Conservation (phyloP, 495 filamentous ascomycete genomes). For the Talaromyces proteolyticus region DNA sequence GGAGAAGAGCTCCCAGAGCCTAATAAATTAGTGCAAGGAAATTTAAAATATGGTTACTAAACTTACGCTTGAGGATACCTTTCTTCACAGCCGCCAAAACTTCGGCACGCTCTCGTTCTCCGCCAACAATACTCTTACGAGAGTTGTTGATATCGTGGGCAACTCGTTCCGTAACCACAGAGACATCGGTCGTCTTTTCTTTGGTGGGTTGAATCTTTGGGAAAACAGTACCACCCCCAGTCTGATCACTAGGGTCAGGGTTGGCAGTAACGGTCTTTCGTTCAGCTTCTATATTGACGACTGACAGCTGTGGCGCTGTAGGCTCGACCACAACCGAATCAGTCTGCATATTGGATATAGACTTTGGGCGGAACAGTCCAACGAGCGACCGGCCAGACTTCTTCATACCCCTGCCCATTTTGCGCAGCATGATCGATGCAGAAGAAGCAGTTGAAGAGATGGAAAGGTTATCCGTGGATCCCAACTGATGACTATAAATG, state of each 20-base stretch:
- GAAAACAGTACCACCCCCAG: slow-evolving; percentile 73
- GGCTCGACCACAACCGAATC: slow-evolving; percentile 58
- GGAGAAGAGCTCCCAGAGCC: slow-evolving; percentile 65
- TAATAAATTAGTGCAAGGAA: slow-evolving; percentile 12
- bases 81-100: slow-evolving; percentile 85
- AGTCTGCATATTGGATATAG: slow-evolving; percentile 70
- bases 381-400: slow-evolving; percentile 84
- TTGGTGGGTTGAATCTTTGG: slow-evolving; percentile 70
- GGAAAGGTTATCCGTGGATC: slow-evolving; percentile 94
- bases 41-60: not conserved
- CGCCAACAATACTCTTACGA: slow-evolving; percentile 84
- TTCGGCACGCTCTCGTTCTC: slow-evolving; percentile 85
- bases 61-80: slow-evolving; percentile 91
- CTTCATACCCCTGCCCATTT: slow-evolving; percentile 99
- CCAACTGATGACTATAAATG: slow-evolving; percentile 78
- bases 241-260: slow-evolving; percentile 59
- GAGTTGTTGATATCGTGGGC: slow-evolving; percentile 52
- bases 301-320: slow-evolving; percentile 75
- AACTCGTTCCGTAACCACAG: slow-evolving; percentile 47
- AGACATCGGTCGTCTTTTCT: slow-evolving; percentile 23
- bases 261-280: slow-evolving; percentile 78
- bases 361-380: slow-evolving; percentile 92
- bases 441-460: slow-evolving; percentile 97
- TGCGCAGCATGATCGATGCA: slow-evolving; percentile 97
- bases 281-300: slow-evolving; percentile 94